Evolutionary conservation across 202 grass and related monocot genomes (phyloP).

Genomic region (Carex sylvatica): DNA sequence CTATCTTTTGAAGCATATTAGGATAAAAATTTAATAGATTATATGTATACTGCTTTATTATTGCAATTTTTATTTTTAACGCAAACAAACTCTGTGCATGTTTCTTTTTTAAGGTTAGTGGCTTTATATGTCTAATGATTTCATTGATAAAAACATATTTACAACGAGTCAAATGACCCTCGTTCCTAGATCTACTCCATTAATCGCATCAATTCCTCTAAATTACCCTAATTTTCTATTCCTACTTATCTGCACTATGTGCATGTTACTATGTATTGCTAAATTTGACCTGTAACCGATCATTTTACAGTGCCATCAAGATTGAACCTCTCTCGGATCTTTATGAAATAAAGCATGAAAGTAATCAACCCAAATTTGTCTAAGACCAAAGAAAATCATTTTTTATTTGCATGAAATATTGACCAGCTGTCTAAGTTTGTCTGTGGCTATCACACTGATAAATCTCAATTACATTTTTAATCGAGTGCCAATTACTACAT

Average conservation of each 20-base stretch:
- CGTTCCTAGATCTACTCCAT: too few species aligned
- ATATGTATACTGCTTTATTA: neutral
- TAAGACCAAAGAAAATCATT: neutral
- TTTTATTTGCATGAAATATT: neutral
- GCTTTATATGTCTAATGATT: too few species aligned
- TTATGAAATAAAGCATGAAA: constrained; percentile 5
- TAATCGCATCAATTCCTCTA: too few species aligned
- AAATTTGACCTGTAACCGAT: neutral
- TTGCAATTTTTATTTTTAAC: neutral
- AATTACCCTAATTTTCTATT: too few species aligned
- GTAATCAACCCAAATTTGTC: neutral
- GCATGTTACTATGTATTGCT: neutral
- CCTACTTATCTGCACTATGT: too few species aligned
- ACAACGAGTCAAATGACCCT: too few species aligned
- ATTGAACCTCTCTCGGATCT: neutral
- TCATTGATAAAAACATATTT: too few species aligned
- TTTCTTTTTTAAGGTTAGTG: too few species aligned
- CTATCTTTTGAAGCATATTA: neutral
- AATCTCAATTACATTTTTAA: neutral
- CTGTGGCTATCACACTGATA: neutral
- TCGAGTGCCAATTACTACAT: neutral
- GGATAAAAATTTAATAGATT: neutral
- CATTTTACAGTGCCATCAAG: neutral
- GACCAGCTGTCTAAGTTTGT: neutral
- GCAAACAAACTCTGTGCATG: neutral